phyloP scores from a whole-genome alignment of 495 filamentous ascomycete genomes.

The Penicillium salamii region DNA sequence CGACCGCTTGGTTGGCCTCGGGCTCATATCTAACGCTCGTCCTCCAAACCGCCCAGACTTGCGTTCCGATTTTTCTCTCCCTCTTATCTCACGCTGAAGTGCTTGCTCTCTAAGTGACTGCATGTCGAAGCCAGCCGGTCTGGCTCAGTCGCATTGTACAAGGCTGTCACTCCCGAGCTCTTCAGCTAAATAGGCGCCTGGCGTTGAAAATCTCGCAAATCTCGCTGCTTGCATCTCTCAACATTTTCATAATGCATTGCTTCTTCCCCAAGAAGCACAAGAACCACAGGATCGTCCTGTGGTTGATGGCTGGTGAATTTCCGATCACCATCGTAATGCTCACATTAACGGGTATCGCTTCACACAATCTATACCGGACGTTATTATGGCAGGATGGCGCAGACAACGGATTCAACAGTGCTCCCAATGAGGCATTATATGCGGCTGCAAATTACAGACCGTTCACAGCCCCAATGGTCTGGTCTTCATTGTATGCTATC shows the following conservation, averaged over 20 bases:
- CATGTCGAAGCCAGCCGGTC: slow-evolving; percentile 41
- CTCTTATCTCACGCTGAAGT: background rate
- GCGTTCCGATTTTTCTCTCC: slow-evolving; percentile 10
- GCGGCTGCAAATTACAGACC: slow-evolving; percentile 72
- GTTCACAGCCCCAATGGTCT: slow-evolving; percentile 68
- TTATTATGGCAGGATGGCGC: slow-evolving; percentile 78
- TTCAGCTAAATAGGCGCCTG: slow-evolving; percentile 5
- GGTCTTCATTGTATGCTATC: slow-evolving; percentile 72
- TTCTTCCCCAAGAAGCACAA: slow-evolving; percentile 59
- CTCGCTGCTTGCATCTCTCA: background rate
- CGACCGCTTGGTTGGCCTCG: slow-evolving; percentile 15
- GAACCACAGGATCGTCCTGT: slow-evolving; percentile 58
- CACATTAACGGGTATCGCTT: slow-evolving; percentile 77
- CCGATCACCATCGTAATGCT: slow-evolving; percentile 65
- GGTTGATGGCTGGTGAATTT: slow-evolving; percentile 68
- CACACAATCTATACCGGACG: slow-evolving; percentile 75
- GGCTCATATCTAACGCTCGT: slow-evolving; percentile 30
- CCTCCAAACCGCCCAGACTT: slow-evolving; percentile 21
- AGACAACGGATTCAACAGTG: slow-evolving; percentile 79
- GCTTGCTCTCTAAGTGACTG: slow-evolving; percentile 24
- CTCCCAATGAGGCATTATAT: slow-evolving; percentile 68
- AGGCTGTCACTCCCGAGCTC: slow-evolving; percentile 6
- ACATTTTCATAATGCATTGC: slow-evolving; percentile 28
- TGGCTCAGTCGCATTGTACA: slow-evolving; percentile 28
- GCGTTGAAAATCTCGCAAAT: background rate